Percentiles rank a stretch among this genome's conserved stretches.
Evolutionary conservation across 2,329 filamentous ascomycete genomes (phyloP).

Genomic region (Paraconiothyrium sp.): DNA sequence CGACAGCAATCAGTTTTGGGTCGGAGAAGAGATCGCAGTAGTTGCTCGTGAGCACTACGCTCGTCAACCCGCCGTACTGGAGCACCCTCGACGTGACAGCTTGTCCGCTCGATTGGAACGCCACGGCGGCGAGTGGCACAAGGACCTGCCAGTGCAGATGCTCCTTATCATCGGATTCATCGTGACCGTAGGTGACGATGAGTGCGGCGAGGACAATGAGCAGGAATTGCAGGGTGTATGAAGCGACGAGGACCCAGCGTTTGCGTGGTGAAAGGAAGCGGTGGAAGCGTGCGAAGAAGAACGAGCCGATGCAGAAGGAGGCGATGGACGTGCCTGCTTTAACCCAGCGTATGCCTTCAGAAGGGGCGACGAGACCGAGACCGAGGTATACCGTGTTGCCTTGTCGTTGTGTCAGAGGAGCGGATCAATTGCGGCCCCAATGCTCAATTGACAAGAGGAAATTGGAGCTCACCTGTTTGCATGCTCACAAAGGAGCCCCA

Average conservation of each 20-base stretch:
- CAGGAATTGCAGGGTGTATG: conserved; percentile 52
- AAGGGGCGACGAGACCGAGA: conserved; percentile 72
- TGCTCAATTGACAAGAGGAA: background rate
- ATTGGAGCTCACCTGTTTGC: conserved; percentile 71
- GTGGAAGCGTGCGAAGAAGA: conserved; percentile 76
- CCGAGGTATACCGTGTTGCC: conserved; percentile 82
- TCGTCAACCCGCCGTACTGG: conserved; percentile 75
- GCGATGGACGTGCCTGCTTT: conserved; percentile 76
- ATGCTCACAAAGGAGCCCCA: conserved; percentile 86
- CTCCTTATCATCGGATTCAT: conserved; percentile 39
- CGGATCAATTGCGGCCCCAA: background rate
- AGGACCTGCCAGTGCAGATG: conserved; percentile 62
- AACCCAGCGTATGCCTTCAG: conserved; percentile 67
- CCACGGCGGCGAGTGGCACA: conserved; percentile 73
- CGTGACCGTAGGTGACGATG: conserved; percentile 54
- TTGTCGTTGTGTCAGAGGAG: conserved; percentile 27
- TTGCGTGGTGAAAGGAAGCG: conserved; percentile 68
- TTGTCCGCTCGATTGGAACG: conserved; percentile 81
- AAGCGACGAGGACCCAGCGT: conserved; percentile 69
- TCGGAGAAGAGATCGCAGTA: conserved; percentile 85
- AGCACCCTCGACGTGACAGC: conserved; percentile 77
- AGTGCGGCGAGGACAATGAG: conserved; percentile 54
- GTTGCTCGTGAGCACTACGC: conserved; percentile 81
- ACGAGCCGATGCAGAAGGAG: conserved; percentile 76
- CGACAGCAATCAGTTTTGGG: conserved; percentile 56